Evolutionary conservation across 2,329 filamentous ascomycete genomes (phyloP), one percentile per base, ranked within the genome.

Genomic region (Aureobasidium sp.): DNA sequence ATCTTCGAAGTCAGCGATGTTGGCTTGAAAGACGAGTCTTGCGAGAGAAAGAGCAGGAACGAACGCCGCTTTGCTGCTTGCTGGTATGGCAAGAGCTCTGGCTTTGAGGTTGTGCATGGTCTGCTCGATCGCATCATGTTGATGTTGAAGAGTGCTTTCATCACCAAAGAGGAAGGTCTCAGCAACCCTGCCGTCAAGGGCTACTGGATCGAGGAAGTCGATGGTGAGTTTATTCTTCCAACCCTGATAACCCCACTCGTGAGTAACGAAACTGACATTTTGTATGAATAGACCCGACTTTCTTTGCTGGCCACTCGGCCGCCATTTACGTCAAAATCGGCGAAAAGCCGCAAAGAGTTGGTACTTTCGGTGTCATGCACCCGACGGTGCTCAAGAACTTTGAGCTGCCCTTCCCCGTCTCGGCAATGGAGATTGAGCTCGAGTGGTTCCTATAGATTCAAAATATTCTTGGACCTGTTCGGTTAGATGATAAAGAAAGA

Each of bases 31-130:
- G 93, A 96, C 70, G 77, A 87, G 65, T 80, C 79, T 15, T 76
- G 86, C 50, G 94, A 99, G 81, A 85, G 94, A 66, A 91, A 91
- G 79, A 89, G 86, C 68, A 85, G 91, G 67, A 99, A 99, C 74
- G 90, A 97, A 80, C 82, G 93, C 61, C 93, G 96, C 78, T 97
- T 96, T 74, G 91, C 90, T n/a, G 94, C 92, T 11, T 92, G 91
- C 1, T 96, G 89, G 83, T 97, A 93, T 76, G 92, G 92, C 71
- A 96, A 94, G 81, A 90, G 86, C 3, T 91, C 88, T 68, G 94
- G 95, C 45, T 99, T 99, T 75, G 94, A 99, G 77, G 81, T 95
- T 66, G 91, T 99, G 3, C 95, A 99, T 76, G 94, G 94, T 62
- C 82, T 99, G 67, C 79, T 99, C 47, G 94, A 99, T 75, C 87